These are phyloP conservation scores for Cetraspora pellucida DNA, from an alignment of 192 early-diverging fungal genomes.

Conservation along the genomic window DNA sequence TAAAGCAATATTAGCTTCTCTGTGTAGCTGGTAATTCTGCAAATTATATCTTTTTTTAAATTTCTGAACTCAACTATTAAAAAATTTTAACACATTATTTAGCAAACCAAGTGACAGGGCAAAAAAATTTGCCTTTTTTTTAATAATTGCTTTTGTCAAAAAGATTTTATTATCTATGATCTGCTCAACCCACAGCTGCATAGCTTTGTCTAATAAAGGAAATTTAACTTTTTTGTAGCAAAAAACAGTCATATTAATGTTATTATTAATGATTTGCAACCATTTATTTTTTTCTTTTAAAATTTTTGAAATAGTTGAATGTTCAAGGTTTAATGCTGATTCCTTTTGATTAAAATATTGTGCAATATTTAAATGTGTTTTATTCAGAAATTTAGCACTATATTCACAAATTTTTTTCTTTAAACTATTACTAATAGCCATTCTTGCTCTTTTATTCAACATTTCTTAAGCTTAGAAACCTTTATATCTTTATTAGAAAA, in stretches of 20 bases:
- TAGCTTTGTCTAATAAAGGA: background rate
- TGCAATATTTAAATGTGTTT: background rate
- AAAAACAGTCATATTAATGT: background rate
- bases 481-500: no score
- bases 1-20: background rate
- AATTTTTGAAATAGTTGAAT: background rate
- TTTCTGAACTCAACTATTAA: background rate
- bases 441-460: no score
- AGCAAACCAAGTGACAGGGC: background rate
- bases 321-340: background rate
- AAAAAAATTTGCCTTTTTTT: background rate
- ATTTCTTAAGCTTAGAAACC: no score
- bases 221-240: background rate
- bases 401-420: background rate
- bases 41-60: conserved; percentile 10
- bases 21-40: background rate
- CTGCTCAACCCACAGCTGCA: background rate
- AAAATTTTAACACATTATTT: background rate
- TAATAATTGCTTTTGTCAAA: background rate
- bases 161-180: background rate
- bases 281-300: background rate
- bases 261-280: background rate
- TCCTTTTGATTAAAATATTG: background rate
- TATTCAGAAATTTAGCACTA: background rate
- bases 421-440: background rate